These are phyloP conservation scores for Heliophila coronopifolia DNA, from an alignment of 441 rosid species.

Conservation along the genomic window DNA sequence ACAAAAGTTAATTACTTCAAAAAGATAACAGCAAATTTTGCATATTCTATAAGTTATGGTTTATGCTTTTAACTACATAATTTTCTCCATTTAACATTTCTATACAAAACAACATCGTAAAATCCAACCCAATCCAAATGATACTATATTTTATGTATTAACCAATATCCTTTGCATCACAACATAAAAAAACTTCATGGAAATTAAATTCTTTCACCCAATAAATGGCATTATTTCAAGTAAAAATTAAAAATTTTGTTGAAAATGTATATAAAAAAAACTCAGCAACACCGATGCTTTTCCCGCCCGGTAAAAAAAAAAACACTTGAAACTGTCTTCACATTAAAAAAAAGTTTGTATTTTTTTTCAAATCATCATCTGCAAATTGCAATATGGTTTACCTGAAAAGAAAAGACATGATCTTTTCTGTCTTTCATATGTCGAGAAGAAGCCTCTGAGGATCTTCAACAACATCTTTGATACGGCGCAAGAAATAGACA, in stretches of 20 bases:
- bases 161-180: conserved; percentile 1
- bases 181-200: neutral
- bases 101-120: too few species aligned
- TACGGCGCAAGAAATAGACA: conserved; percentile 88
- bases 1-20: conserved; percentile 14
- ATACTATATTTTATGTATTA: too few species aligned
- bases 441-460: conserved; percentile 90
- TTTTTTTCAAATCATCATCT: conserved; percentile 13
- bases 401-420: conserved; percentile 20
- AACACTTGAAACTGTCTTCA: conserved; percentile 18
- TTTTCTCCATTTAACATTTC: too few species aligned
- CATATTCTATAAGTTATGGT: too few species aligned
- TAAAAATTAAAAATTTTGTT: conserved; percentile 22
- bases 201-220: neutral
- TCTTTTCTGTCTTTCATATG: conserved; percentile 35
- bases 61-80: too few species aligned
- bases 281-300: conserved; percentile 24
- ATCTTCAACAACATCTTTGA: conserved; percentile 91
- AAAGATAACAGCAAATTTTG: neutral
- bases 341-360: conserved; percentile 2
- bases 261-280: conserved; percentile 12
- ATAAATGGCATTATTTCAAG: conserved; percentile 25
- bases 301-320: conserved; percentile 24
- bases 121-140: too few species aligned
- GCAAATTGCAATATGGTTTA: conserved; percentile 8